Evolutionary conservation across 2,329 filamentous ascomycete species (phyloP).

Genomic region (Diaporthe vaccinii): DNA sequence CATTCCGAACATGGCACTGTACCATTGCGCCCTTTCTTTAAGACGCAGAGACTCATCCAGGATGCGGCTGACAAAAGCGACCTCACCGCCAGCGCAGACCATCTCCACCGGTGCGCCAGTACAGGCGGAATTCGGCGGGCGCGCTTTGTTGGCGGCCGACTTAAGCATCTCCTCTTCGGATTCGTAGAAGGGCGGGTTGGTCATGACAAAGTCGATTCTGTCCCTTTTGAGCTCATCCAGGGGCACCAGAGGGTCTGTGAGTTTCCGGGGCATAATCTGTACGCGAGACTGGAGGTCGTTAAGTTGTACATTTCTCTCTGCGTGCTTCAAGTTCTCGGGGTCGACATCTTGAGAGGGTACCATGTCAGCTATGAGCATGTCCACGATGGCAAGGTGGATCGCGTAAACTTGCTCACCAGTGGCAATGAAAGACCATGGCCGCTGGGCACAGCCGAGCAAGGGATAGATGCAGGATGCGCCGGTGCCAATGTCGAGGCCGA

Average conservation of each 20-base stretch:
- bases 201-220: conserved; percentile 85
- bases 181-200: conserved; percentile 95
- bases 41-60: conserved; percentile 48
- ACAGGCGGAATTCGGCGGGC: conserved; percentile 77
- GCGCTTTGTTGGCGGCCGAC: conserved; percentile 75
- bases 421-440: conserved; percentile 81
- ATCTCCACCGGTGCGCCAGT: conserved; percentile 88
- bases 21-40: conserved; percentile 80
- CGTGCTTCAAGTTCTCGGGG: conserved; percentile 74
- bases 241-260: conserved; percentile 72
- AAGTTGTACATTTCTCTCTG: conserved; percentile 73
- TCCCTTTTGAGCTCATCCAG: conserved; percentile 65
- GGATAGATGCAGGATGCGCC: conserved; percentile 94
- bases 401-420: conserved; percentile 58
- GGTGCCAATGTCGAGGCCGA: conserved; percentile 88
- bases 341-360: conserved; percentile 76
- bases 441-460: conserved; percentile 79
- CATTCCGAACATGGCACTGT: conserved; percentile 91
- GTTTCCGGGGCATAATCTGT: conserved; percentile 68
- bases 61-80: conserved; percentile 91
- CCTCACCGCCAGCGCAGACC: conserved; percentile 81
- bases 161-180: conserved; percentile 76
- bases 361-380: conserved; percentile 3
- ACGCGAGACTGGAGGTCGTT: conserved; percentile 78
- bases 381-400: background rate